phyloP scores from a whole-genome alignment of 192 early-diverging fungal genomes.

The Backusella tuberculispora region DNA sequence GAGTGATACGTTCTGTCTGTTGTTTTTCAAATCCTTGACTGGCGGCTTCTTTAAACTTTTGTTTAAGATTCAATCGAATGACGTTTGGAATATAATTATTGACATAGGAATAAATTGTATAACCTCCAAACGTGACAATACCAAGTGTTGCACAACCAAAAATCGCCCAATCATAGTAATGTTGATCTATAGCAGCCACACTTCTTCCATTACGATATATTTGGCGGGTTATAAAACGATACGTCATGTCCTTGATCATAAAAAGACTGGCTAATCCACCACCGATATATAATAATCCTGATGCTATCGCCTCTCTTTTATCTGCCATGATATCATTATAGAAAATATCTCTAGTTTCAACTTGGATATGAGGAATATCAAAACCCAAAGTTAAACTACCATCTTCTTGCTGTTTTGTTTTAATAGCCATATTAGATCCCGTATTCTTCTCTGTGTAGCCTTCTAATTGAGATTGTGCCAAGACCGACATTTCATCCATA shows the following conservation, averaged over 20 bases:
- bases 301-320: background rate
- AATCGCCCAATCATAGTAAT: too few species aligned
- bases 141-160: too few species aligned
- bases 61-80: too few species aligned
- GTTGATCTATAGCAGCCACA: too few species aligned
- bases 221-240: too few species aligned
- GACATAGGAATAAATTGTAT: too few species aligned
- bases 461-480: slow-evolving; percentile 22
- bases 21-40: too few species aligned
- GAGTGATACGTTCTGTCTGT: background rate
- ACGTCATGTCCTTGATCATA: background rate
- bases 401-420: background rate
- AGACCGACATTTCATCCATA: slow-evolving; percentile 42
- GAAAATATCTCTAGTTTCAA: background rate
- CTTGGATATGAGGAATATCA: background rate
- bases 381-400: too few species aligned
- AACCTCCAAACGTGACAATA: too few species aligned
- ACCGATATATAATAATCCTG: background rate
- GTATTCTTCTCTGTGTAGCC: background rate
- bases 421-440: background rate
- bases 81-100: too few species aligned
- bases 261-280: background rate
- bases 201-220: too few species aligned
- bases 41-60: background rate
- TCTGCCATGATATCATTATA: background rate